Evolutionary conservation across 192 early-diverging fungal species (phyloP).

Genomic region (Spizellomyces sp.): DNA sequence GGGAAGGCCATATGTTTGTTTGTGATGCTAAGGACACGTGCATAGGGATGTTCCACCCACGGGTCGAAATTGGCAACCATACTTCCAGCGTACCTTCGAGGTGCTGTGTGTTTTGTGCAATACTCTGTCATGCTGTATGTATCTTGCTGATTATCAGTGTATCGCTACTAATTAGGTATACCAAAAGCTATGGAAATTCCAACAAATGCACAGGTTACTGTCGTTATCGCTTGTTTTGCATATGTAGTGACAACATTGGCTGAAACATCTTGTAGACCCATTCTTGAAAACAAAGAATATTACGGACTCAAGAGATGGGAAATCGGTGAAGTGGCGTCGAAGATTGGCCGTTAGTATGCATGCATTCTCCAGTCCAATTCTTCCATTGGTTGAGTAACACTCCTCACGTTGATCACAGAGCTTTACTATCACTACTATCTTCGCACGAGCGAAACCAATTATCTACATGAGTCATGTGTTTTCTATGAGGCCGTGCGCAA

Average conservation of each 20-base stretch:
- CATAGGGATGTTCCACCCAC: constrained; percentile 84
- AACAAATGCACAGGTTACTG: constrained; percentile 80
- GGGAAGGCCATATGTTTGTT: neutral
- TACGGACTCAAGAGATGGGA: constrained; percentile 97
- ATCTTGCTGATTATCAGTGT: neutral
- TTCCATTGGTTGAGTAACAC: neutral
- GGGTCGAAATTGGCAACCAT: constrained; percentile 81
- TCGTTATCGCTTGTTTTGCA: constrained; percentile 2
- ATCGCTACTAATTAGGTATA: constrained; percentile 47
- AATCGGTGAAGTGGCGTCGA: constrained; percentile 97
- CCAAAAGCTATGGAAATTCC: constrained; percentile 96
- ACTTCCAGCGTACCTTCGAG: constrained; percentile 98
- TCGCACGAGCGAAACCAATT: constrained; percentile 95
- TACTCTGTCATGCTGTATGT: neutral
- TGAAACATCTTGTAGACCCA: constrained; percentile 50
- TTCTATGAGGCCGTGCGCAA: constrained; percentile 97
- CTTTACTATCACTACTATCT: constrained; percentile 64
- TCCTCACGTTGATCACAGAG: constrained; percentile 29
- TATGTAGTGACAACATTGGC: neutral
- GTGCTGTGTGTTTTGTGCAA: constrained; percentile 47
- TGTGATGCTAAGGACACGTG: neutral
- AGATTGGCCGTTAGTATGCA: constrained; percentile 88
- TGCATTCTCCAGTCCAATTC: too few relatives aligned
- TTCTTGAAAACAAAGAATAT: constrained; percentile 84
- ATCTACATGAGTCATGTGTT: constrained; percentile 88